These are phyloP conservation scores for Actinomortierella wolfii DNA, from an alignment of 371 early-diverging fungal genomes.

Conservation along the genomic window DNA sequence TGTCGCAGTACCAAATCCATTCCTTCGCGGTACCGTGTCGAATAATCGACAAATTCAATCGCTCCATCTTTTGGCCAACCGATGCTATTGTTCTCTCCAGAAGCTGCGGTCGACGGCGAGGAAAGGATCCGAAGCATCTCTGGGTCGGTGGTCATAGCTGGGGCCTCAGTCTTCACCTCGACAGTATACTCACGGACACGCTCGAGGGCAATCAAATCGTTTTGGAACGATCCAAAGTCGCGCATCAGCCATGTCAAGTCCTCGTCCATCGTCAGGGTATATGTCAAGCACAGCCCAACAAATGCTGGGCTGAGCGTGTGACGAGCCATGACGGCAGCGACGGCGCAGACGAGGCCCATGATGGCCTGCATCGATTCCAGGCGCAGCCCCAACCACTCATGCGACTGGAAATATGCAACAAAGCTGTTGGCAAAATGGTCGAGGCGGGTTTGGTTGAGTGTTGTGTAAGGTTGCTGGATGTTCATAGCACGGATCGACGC, in stretches of 20 bases:
- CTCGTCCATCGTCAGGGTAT: slow-evolving; percentile 61
- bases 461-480: slow-evolving; percentile 48
- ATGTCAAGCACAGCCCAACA: slow-evolving; percentile 77
- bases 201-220: slow-evolving; percentile 53
- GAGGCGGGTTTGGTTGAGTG: slow-evolving; percentile 67
- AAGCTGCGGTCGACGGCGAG: too few species aligned
- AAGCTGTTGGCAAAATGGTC: slow-evolving; percentile 84
- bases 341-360: slow-evolving; percentile 64
- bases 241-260: slow-evolving; percentile 78
- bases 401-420: slow-evolving; percentile 77
- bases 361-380: slow-evolving; percentile 75
- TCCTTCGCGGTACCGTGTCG: slow-evolving; percentile 68
- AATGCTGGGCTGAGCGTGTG: slow-evolving; percentile 68
- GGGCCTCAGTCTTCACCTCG: slow-evolving; percentile 82
- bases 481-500: slow-evolving; percentile 74
- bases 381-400: slow-evolving; percentile 93
- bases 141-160: slow-evolving; percentile 53
- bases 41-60: slow-evolving; percentile 63
- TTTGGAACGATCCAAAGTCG: slow-evolving; percentile 68
- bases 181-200: slow-evolving; percentile 76
- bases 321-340: slow-evolving; percentile 54
- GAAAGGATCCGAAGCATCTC: slow-evolving; percentile 52
- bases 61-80: slow-evolving; percentile 69
- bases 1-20: slow-evolving; percentile 65
- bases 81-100: slow-evolving; percentile 58